Percentiles rank a stretch among this genome's conserved stretches.
phyloP scores from a whole-genome alignment of 208 protist species.

The Tritrichomonas musculus region DNA sequence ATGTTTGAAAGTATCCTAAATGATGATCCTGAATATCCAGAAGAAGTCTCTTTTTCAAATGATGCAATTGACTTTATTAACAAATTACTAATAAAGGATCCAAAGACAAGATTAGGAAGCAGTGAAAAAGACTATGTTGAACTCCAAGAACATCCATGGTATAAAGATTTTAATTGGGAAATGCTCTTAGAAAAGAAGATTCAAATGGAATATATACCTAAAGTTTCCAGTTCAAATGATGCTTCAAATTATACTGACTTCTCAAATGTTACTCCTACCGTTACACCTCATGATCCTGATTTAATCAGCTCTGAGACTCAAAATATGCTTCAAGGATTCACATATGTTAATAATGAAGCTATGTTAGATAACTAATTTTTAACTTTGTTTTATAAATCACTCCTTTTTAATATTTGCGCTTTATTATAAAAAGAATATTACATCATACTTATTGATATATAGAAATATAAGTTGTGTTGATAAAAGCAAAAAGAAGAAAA shows the following conservation, averaged over 20 bases:
- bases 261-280: not conserved
- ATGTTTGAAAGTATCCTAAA: not conserved
- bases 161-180: not conserved
- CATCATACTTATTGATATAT: too few species aligned
- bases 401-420: too few species aligned
- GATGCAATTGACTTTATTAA: not conserved
- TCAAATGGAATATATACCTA: not conserved
- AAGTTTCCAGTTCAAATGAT: not conserved
- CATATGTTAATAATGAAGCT: too few species aligned
- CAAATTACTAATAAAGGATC: conserved; percentile 29
- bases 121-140: not conserved
- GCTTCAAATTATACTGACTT: not conserved
- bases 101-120: conserved; percentile 13
- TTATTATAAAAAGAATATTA: too few species aligned
- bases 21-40: not conserved
- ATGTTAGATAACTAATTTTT: too few species aligned
- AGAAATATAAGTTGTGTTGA: too few species aligned
- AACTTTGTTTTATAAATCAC: too few species aligned
- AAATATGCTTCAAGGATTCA: not conserved
- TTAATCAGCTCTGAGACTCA: not conserved
- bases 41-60: not conserved
- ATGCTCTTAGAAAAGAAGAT: not conserved
- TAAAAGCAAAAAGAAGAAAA: too few species aligned
- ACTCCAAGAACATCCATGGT: conserved; percentile 33
- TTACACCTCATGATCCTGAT: not conserved